These are phyloP conservation scores for Meredithiella fracta DNA, from an alignment of 2,329 filamentous ascomycete species.

Conservation along the genomic window DNA sequence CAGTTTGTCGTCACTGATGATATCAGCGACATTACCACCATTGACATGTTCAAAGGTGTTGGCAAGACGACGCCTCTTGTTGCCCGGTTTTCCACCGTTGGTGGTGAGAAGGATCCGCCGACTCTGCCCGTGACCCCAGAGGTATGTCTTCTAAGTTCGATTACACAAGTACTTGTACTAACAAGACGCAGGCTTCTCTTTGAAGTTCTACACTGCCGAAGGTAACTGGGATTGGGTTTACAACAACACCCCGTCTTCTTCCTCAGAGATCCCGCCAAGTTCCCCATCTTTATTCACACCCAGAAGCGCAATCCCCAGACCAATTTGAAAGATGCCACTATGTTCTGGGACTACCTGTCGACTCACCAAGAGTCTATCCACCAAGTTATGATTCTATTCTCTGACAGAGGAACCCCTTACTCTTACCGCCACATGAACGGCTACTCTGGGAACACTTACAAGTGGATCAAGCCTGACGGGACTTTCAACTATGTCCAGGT, in stretches of 20 bases:
- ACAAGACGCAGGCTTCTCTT: slow-evolving; percentile 35
- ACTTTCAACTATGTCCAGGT: slow-evolving; percentile 50
- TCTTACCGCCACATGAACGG: slow-evolving; percentile 51
- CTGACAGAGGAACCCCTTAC: slow-evolving; percentile 48
- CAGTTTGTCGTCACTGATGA: slow-evolving; percentile 29
- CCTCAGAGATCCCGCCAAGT: slow-evolving; percentile 56
- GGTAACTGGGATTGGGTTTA: slow-evolving; percentile 59
- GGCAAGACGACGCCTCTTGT: slow-evolving; percentile 55
- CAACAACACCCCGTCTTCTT: slow-evolving; percentile 72
- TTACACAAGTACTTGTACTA: background rate
- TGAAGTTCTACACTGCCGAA: slow-evolving; percentile 57
- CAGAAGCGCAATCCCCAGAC: slow-evolving; percentile 62
- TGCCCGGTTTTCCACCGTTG: slow-evolving; percentile 59
- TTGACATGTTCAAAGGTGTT: slow-evolving; percentile 37
- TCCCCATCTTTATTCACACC: slow-evolving; percentile 60
- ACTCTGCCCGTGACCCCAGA: slow-evolving; percentile 54
- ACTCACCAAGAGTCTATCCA: slow-evolving; percentile 47
- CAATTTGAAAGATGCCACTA: slow-evolving; percentile 52
- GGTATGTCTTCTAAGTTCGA: slow-evolving; percentile 23
- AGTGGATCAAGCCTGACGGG: slow-evolving; percentile 48
- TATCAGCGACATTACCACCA: slow-evolving; percentile 38
- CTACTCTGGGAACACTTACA: slow-evolving; percentile 51
- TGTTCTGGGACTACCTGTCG: slow-evolving; percentile 33
- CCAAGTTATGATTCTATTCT: slow-evolving; percentile 49
- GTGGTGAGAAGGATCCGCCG: slow-evolving; percentile 54